Evolutionary conservation across 2,329 filamentous ascomycete species (phyloP), one percentile per base, ranked within the genome.

Genomic region (Sarocladium strictum): DNA sequence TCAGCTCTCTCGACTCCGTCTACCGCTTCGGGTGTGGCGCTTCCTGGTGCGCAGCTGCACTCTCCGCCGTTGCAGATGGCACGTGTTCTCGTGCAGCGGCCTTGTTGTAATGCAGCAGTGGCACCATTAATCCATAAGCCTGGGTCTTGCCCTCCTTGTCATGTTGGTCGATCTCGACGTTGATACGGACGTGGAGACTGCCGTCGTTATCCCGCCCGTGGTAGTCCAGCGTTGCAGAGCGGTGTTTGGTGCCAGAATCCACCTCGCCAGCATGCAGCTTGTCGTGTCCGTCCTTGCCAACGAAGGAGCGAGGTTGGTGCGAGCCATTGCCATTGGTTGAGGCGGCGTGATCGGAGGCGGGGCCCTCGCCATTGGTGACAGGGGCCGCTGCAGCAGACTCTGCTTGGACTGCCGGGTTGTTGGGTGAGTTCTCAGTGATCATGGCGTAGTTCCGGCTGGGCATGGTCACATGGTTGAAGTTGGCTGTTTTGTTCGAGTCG

Each of bases 381-480:
- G 58, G 37, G 21, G 17, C 40, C 17, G 21, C 19, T 6, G 37
- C 63, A 47, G 40, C 63, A 58, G 56, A 45, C 2, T 51, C 41
- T 2, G 21, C 33, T 24, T 35, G 10, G 3, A 24, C n/a, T 12
- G 4, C 35, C 2, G 19, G 10, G 54, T 77, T 77, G 63, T 77
- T 76, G 47, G 80, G 89, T n/a, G 85, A 84, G 69, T 96, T 97
- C 68, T 96, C 89, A 17, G 89, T 87, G 57, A 99, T 85, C 40
- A 89, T 86, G 63, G 93, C 93, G 79, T 90, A 99, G 68, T 99
- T 99, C 23, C 94, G 84, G 60, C 90, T 92, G 2, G 96, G 84
- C 70, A 97, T 97, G 11, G 92, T 97, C 58, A 90, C 88, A 59
- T 89, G 81, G 70, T 97, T 97, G 65, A 80, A 86, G 41, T 75